Conservation (phyloP, 768 basidiomycete genomes). For the Myochromella boudieri region DNA sequence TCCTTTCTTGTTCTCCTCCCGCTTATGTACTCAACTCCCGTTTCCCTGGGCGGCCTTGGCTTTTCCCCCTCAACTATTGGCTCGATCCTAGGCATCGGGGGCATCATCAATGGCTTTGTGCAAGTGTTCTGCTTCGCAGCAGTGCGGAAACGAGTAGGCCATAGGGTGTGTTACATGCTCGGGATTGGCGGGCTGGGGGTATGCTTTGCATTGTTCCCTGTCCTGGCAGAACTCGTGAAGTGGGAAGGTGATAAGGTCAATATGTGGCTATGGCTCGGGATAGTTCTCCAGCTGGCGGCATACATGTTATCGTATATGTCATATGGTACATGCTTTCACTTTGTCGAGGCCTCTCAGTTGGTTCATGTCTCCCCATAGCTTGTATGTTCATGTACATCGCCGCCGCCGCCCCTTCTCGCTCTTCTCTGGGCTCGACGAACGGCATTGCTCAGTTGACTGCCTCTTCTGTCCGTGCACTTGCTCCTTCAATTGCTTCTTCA, state of each 20-base stretch:
- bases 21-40: constrained; percentile 63
- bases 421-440: constrained; percentile 60
- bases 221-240: constrained; percentile 44
- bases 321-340: constrained; percentile 24
- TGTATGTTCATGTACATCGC: constrained; percentile 57
- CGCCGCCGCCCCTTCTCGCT: constrained; percentile 51
- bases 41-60: constrained; percentile 60
- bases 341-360: background rate
- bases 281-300: constrained; percentile 37
- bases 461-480: constrained; percentile 30
- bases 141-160: constrained; percentile 46
- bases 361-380: background rate
- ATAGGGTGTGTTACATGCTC: constrained; percentile 45
- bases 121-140: constrained; percentile 55
- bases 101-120: constrained; percentile 52
- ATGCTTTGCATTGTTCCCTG: constrained; percentile 46
- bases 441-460: constrained; percentile 42
- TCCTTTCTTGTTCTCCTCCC: constrained; percentile 59
- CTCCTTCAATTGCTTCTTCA: constrained; percentile 53
- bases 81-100: constrained; percentile 48
- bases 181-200: constrained; percentile 43
- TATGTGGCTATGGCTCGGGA: constrained; percentile 36
- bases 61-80: constrained; percentile 59
- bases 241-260: constrained; percentile 32
- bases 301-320: constrained; percentile 18